These are phyloP conservation scores for Hemileia vastatrix DNA, from an alignment of 1,284 basidiomycete species.

Conservation along the genomic window DNA sequence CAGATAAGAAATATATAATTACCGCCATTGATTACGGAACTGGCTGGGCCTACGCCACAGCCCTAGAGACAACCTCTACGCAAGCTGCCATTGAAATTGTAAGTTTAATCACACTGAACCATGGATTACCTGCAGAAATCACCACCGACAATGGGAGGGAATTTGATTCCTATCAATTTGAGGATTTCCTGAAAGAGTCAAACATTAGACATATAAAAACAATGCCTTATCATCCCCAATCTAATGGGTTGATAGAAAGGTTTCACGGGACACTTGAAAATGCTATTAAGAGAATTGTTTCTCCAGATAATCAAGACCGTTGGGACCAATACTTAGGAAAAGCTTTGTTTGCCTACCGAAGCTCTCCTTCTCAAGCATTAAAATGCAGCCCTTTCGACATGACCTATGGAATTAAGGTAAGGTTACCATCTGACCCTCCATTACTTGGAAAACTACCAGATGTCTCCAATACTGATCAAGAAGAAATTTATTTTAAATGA, in stretches of 20 bases:
- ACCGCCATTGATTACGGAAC: conserved; percentile 13
- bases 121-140: conserved; percentile 1
- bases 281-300: neutral
- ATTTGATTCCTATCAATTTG: neutral
- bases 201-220: conserved; percentile 3
- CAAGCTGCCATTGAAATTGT: neutral
- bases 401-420: neutral
- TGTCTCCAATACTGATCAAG: neutral
- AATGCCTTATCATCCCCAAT: conserved; percentile 4
- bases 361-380: neutral
- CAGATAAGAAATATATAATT: neutral
- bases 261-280: neutral
- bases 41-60: conserved; percentile 7
- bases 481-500: neutral
- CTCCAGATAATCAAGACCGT: conserved; percentile 4
- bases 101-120: neutral
- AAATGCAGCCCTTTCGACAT: conserved; percentile 2
- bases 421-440: neutral
- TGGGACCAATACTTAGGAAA: neutral
- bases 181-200: neutral
- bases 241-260: conserved; percentile 4
- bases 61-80: neutral
- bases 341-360: conserved; percentile 2
- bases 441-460: neutral
- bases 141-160: conserved; percentile 6